Percentiles rank a stretch among this genome's conserved stretches.
Evolutionary conservation across 305 asterid genomes (phyloP).

Genomic region (Galium porrigens): DNA sequence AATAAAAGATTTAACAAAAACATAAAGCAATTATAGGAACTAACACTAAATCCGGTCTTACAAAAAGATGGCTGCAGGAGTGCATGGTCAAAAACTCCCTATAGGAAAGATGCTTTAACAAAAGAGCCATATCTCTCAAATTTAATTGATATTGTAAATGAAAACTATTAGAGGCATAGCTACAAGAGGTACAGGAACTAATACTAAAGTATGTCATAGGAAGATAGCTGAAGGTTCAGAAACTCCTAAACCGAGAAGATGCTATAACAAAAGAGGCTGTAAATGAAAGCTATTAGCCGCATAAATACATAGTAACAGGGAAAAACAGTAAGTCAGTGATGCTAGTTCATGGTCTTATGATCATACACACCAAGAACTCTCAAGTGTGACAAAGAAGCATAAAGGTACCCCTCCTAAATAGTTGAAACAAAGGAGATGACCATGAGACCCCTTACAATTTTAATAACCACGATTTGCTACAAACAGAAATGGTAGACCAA

Average conservation of each 20-base stretch:
- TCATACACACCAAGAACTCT: background rate
- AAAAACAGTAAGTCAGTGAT: background rate
- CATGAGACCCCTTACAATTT: background rate
- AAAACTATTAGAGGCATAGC: background rate
- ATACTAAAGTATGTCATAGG: background rate
- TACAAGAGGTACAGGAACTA: background rate
- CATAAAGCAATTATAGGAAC: background rate
- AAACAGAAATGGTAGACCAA: background rate
- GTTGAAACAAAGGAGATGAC: background rate
- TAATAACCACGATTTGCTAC: background rate
- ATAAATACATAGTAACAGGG: background rate
- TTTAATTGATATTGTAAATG: background rate
- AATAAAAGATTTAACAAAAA: background rate
- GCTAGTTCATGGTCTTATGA: background rate
- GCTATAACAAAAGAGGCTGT: background rate
- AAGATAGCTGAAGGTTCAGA: background rate
- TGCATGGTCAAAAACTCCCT: background rate
- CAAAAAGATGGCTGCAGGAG: background rate
- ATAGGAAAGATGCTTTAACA: background rate
- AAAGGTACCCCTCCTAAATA: background rate
- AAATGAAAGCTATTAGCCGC: background rate
- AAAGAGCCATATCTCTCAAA: background rate
- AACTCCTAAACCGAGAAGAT: background rate
- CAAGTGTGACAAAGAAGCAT: background rate
- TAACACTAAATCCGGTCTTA: background rate